Evolutionary conservation across 306 rosid species (phyloP), one percentile per base, ranked within the genome.

Genomic region (Crataegus laevigata): DNA sequence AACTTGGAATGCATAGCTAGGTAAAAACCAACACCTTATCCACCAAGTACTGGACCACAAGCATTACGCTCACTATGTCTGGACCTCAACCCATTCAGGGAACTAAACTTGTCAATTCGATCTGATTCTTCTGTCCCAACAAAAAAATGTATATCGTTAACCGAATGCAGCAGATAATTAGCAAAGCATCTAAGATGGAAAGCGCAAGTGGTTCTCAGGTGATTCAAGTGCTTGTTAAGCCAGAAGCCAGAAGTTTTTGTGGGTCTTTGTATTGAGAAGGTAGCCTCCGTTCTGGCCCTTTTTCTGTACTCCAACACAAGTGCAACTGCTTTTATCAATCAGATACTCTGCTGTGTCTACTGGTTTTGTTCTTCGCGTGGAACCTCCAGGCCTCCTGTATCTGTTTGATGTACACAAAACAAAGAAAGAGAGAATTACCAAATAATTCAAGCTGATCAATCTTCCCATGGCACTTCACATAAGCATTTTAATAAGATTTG

Each of bases 191-290:
- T 69, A 8, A 25, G 52, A 47, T 6, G 19, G 19, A 15, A 47
- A 5, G 21, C 8, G 8, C 52, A 47, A 15, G 52, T 4, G 52
- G 19, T 47, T 47, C 52, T 15, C 52, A 0, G 52, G 52, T 47
- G 17, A 47, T 47, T 47, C 52, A 6, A 47, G 52, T 47, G 21
- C 52, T 60, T 75, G 13, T 84, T 55, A 92, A 43, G 98, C 98
- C 69, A 93, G 78, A 69, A 93, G 96, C 98, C 98, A 93, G 91
- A 93, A 93, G 75, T 93, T 93, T 67, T 79, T 89, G 30, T 87
- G 94, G 25, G 96, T 90, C 86, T 87, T 93, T 21, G 96, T 83
- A 66, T 87, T 90, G 82, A 93, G 90, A 78, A 93, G 91, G 83
- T 79, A 89, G 60, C 98, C 98, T 66, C 85, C 96, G 71, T 84